Evolutionary conservation across 139 green algal species (phyloP).

Genomic region (Coccomyxa sp.): DNA sequence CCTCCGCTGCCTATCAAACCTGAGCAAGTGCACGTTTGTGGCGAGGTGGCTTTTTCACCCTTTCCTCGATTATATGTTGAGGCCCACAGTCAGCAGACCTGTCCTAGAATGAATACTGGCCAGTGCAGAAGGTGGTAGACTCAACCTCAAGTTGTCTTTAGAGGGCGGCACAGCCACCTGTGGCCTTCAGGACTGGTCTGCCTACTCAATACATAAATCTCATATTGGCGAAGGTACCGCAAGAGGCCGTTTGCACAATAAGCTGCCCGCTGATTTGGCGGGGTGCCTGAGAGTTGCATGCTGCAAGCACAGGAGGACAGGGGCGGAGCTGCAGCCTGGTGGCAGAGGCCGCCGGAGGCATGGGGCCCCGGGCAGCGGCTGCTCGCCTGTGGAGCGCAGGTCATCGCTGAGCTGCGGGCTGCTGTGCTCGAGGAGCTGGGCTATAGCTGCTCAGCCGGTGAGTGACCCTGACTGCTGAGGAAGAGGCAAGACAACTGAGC

Average conservation of each 20-base stretch:
- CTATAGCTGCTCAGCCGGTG: constrained; percentile 70
- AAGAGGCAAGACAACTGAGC: no score
- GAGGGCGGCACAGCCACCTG: no score
- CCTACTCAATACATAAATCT: neutral
- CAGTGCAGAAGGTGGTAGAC: no score
- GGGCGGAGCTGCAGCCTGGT: constrained; percentile 40
- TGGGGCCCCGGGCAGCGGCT: constrained; percentile 54
- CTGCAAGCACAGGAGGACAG: neutral
- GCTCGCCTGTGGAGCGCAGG: constrained; percentile 52
- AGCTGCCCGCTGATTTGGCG: neutral
- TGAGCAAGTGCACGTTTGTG: constrained; percentile 47
- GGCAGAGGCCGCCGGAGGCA: constrained; percentile 27
- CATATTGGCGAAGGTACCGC: neutral
- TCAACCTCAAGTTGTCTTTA: no score
- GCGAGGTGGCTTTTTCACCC: no score
- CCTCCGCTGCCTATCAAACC: constrained; percentile 22
- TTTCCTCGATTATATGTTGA: no score
- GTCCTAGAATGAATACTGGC: no score
- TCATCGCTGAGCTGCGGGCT: constrained; percentile 52
- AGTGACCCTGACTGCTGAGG: no score
- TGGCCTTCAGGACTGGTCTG: neutral
- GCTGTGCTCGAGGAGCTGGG: constrained; percentile 59
- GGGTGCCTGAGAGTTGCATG: neutral
- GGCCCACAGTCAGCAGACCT: no score
- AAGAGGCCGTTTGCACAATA: neutral